Evolutionary conservation across 352 stramenopile species (phyloP).

Genomic region (Plasmopara halstedii): DNA sequence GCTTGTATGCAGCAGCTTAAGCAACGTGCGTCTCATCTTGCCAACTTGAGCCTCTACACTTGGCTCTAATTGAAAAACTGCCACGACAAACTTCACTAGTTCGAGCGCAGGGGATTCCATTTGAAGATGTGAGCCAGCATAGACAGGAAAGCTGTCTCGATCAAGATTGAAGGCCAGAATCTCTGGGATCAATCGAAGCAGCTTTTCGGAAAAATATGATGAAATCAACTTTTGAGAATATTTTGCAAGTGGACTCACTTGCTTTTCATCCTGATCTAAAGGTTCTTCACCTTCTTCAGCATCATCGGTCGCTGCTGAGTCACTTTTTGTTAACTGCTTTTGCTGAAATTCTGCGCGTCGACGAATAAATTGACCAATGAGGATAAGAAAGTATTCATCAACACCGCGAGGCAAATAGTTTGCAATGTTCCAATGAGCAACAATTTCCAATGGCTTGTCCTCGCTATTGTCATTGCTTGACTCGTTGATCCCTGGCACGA

Average conservation of each 20-base stretch:
- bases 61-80: slow-evolving; percentile 90
- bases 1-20: slow-evolving; percentile 73
- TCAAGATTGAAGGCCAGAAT: slow-evolving; percentile 67
- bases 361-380: slow-evolving; percentile 87
- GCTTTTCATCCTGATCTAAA: slow-evolving; percentile 43
- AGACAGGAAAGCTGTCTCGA: slow-evolving; percentile 65
- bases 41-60: slow-evolving; percentile 86
- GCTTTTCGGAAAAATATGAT: slow-evolving; percentile 71
- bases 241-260: slow-evolving; percentile 43
- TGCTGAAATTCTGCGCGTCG: slow-evolving; percentile 53
- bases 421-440: slow-evolving; percentile 87
- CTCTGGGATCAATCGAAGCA: slow-evolving; percentile 69
- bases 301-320: slow-evolving; percentile 5
- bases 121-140: slow-evolving; percentile 77
- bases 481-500: slow-evolving; percentile 19
- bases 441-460: slow-evolving; percentile 42
- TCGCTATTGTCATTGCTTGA: slow-evolving; percentile 22
- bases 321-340: slow-evolving; percentile 12
- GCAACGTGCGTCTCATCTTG: slow-evolving; percentile 87
- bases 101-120: slow-evolving; percentile 91
- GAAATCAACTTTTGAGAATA: slow-evolving; percentile 68
- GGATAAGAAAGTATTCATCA: slow-evolving; percentile 80
- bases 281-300: slow-evolving; percentile 24
- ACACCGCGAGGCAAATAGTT: slow-evolving; percentile 79
- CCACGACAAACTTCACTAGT: slow-evolving; percentile 94